Base-by-base conservation (phyloP, 2,329 filamentous ascomycete species). In the Colletotrichum chlorophyti region DNA sequence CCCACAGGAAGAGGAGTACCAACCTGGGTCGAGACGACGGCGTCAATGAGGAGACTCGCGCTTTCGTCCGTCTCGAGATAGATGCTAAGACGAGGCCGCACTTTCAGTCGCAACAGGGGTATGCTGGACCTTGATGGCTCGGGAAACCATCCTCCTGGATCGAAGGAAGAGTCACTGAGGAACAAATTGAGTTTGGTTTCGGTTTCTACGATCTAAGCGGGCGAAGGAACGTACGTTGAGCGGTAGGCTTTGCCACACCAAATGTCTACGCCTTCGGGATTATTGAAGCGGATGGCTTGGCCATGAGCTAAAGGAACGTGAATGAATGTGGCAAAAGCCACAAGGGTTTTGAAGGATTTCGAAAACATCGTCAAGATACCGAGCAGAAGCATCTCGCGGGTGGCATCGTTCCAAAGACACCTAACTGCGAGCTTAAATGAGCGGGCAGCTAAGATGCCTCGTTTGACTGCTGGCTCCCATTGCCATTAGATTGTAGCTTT, bases 71-170 rank as follows among this genome's bases (percentile, higher is more conserved):
- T 72, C 14, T 72, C 72, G 2, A 82, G 68, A 48, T 80, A 82
- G 40, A 82, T 69, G 64, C 72, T 80, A 64, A 80, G 75, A 2
- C 79, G 74, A 6, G 79, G 75, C 29, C 71, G 70, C 63, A 81
- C 71, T 46, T 79, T 76, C 35, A 82, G 65, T 52, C 80, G 64
- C 2, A 81, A 64, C 24, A 75, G 72, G 3, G 73, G 72, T 0
- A 69, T 61, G 31, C 64, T 58, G 26, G 70, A 60, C 53, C 69
- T 60, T 1, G 66, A 53, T 1, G 78, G 77, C 58, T 72, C 70
- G 10, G 70, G 63, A 0, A 73, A 75, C 63, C 78, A 71, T 5
- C 78, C 78, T 53, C 78, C 78, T 0, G 78, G 78, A 27, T 79
- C 72, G 55, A 79, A 81, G 45, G 71, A 73, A 1, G 75, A 73